These are phyloP conservation scores for Torulaspora globosa DNA, from an alignment of 1,139 yeast species.

Conservation along the genomic window DNA sequence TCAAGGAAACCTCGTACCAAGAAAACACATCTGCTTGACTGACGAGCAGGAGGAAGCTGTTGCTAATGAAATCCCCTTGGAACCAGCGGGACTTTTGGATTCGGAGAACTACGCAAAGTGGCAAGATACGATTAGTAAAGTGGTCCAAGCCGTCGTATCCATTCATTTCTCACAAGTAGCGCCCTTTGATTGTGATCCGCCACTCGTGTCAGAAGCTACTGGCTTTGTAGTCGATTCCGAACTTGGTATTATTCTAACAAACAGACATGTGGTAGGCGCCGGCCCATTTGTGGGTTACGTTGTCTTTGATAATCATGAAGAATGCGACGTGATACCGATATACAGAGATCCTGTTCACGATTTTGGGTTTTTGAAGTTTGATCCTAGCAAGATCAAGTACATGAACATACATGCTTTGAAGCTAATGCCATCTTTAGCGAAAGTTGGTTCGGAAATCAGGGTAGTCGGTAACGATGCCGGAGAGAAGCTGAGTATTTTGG, in stretches of 20 bases:
- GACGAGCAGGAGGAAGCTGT: conserved; percentile 7
- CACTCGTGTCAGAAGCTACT: conserved; percentile 84
- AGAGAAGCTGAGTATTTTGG: conserved; percentile 80
- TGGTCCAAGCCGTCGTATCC: conserved; percentile 82
- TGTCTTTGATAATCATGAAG: conserved; percentile 92
- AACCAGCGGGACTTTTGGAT: conserved; percentile 9
- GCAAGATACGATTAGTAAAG: conserved; percentile 79
- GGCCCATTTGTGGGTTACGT: conserved; percentile 92
- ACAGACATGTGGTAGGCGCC: conserved; percentile 92
- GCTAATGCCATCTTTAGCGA: conserved; percentile 75
- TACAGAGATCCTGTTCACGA: conserved; percentile 85
- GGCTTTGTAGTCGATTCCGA: conserved; percentile 90
- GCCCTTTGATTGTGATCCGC: conserved; percentile 79
- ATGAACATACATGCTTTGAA: conserved; percentile 65
- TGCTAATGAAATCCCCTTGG: conserved; percentile 7
- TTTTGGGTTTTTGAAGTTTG: conserved; percentile 74
- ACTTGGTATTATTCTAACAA: conserved; percentile 79
- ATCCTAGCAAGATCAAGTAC: conserved; percentile 67
- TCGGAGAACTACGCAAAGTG: conserved; percentile 45
- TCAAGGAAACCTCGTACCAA: conserved; percentile 3
- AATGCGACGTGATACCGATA: conserved; percentile 78
- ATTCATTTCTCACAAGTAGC: conserved; percentile 85
- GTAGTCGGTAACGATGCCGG: conserved; percentile 98
- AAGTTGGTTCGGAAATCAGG: conserved; percentile 85
- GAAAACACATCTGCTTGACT: conserved; percentile 2